Base-by-base conservation (phyloP, 768 basidiomycete species). In the Mycena capillaripes region DNA sequence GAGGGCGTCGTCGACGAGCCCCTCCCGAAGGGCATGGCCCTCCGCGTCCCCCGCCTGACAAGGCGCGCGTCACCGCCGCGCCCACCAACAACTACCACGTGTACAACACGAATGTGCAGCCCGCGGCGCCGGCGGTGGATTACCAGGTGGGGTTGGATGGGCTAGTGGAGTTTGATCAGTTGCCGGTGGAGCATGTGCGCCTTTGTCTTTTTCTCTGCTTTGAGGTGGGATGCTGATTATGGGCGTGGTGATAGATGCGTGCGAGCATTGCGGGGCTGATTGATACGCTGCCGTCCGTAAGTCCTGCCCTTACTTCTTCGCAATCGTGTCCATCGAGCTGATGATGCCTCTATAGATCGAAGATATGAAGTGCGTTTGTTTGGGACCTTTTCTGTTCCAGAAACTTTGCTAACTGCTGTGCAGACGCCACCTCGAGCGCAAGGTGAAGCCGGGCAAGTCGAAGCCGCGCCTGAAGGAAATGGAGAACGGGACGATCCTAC, bases 381-480 rank as follows among this genome's bases (percentile, higher is more conserved):
- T n/a, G n/a, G n/a, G 0, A 1, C 36, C 25, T 46, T 21, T 2
- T 38, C 34, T 12, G 29, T 8, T 32, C 21, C 19, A 10, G 32
- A 17, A 25, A 17, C n/a, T 9, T n/a, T 14, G 25, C 36, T 58
- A 23, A 58, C 30, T 8, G n/a, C n/a, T 23, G 21, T 2, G 8
- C 25, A 58, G 56, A 58, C 56, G 56, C 14, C 56, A 58, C 56
- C 56, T 58, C 3, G 85, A 85, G 67, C 81, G 86, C 70, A 90
- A 88, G 69, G 83, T 86, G 27, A 82, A 85, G 57, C 78, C 79
- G 21, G 89, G 90, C 7, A 88, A 88, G 61, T 83, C 82, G 21
- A 91, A 89, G 75, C 89, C 89, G 5, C 87, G 85, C 57, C 76
- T 91, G 60, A 85, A 84, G 73, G 89, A 91, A 48, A 82, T 91